Evolutionary conservation across 768 basidiomycete genomes (phyloP), one percentile per base, ranked within the genome.

Genomic region (Termitomyces sp.): DNA sequence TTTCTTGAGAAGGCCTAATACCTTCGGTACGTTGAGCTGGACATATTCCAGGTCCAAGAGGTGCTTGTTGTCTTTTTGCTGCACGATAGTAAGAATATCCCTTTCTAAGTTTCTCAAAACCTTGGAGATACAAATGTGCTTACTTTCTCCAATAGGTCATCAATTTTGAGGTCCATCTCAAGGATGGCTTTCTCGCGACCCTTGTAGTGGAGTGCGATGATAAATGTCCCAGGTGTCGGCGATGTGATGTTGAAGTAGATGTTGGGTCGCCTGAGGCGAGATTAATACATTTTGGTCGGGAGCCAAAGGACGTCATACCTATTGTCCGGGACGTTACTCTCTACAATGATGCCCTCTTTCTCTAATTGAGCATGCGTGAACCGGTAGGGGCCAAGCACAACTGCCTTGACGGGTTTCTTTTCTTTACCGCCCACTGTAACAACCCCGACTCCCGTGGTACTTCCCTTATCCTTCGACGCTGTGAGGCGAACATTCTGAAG

Each of bases 11-110:
- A 97, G 82, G 33, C 85, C 89, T 37, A 97, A 79, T 51, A 97
- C 93, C 74, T 98, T 98, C 0, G 93, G 92, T 31, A 98, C 96
- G 71, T 97, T 96, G 62, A 98, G 78, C 73, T 97, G 93, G 58
- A 98, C 96, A 69, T 99, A 98, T 76, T 98, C 97, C 63, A 99
- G 79, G 76, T 99, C 97, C 62, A 99, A 76, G 36, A 95, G 78
- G 67, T 95, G 93, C 67, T 98, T 95, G 76, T 96, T 95, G 73
- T 99, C 96, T 77, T 98, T 97, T 93, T 98, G 96, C 95, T 98
- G 69, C 36, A 22, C 52, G 42, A 54, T 20, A 44, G 39, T 42
- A 63, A 20, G 9, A 58, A 54, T 49, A 39, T 31, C 39, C 50
- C n/a, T 51, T 24, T 1, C 6, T 24, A 11, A 42, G 37, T 22